Conservation (phyloP, 2,329 filamentous ascomycete genomes). For the Penicillium sp. region DNA sequence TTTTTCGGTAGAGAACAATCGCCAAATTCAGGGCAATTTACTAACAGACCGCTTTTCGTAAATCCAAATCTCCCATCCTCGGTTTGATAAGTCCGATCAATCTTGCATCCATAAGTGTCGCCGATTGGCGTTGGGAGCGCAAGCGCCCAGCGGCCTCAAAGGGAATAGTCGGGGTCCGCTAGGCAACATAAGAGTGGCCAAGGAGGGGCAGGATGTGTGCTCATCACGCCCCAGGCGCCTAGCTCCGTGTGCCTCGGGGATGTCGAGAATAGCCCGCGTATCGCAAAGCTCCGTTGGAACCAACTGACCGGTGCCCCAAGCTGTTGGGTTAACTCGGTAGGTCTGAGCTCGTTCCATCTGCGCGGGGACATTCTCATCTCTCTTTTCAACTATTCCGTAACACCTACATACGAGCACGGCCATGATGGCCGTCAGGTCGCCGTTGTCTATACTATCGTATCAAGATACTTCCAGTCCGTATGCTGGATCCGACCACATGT, state of each 20-base stretch:
- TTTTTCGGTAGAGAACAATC: background rate
- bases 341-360: constrained; percentile 12
- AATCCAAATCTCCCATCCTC: background rate
- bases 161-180: constrained; percentile 14
- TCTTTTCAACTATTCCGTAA: background rate
- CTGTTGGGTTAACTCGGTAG: background rate
- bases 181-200: constrained; percentile 16
- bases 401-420: constrained; percentile 5
- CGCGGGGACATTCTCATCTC: constrained; percentile 3
- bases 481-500: constrained; percentile 20
- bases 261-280: background rate
- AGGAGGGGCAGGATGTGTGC: constrained; percentile 13
- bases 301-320: constrained; percentile 2
- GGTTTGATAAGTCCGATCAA: background rate
- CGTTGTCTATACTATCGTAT: constrained; percentile 25
- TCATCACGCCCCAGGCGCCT: constrained; percentile 23
- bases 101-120: background rate
- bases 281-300: constrained; percentile 11
- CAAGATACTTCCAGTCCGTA: constrained; percentile 17
- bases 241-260: constrained; percentile 2
- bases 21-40: background rate
- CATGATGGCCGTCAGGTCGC: constrained; percentile 32
- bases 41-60: background rate
- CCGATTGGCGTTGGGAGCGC: constrained; percentile 1
- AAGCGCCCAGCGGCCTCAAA: constrained; percentile 18